A percentile compares a stretch with the other conserved stretches of the same genome.
Evolutionary conservation across 2,329 filamentous ascomycete genomes (phyloP).

Genomic region (Endoconidiophora polonica): DNA sequence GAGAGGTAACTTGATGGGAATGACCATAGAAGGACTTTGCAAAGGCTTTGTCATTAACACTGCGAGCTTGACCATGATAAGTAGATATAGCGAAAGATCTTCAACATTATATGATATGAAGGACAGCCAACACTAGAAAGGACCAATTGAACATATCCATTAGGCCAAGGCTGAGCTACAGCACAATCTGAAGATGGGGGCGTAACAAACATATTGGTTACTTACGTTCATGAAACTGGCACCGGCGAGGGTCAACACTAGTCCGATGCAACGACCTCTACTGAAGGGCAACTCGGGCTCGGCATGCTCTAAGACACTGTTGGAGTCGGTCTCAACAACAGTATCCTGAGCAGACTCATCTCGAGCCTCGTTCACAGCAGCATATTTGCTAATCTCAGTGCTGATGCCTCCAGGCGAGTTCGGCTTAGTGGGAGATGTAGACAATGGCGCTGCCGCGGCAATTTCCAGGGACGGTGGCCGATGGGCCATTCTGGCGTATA

Average conservation of each 20-base stretch:
- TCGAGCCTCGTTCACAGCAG: background rate
- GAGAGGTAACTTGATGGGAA: no score
- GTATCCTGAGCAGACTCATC: conserved; percentile 1
- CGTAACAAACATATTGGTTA: background rate
- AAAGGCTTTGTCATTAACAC: no score
- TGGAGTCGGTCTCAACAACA: background rate
- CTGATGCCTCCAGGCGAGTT: background rate
- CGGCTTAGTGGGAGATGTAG: background rate
- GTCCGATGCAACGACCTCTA: conserved; percentile 34
- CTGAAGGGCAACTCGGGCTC: conserved; percentile 23
- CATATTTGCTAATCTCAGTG: background rate
- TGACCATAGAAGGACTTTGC: no score
- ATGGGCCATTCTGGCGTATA: no score
- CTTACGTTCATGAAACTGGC: conserved; percentile 39
- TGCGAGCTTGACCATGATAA: no score
- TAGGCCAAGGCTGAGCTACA: no score
- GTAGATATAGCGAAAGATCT: no score
- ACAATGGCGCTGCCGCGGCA: background rate
- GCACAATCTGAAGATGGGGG: no score
- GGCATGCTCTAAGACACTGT: background rate
- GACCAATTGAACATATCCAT: no score
- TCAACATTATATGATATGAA: no score
- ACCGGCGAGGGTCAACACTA: conserved; percentile 37
- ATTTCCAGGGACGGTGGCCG: background rate
- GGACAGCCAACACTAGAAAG: no score